Conservation (phyloP, 306 rosid species). For the Geum urbanum region DNA sequence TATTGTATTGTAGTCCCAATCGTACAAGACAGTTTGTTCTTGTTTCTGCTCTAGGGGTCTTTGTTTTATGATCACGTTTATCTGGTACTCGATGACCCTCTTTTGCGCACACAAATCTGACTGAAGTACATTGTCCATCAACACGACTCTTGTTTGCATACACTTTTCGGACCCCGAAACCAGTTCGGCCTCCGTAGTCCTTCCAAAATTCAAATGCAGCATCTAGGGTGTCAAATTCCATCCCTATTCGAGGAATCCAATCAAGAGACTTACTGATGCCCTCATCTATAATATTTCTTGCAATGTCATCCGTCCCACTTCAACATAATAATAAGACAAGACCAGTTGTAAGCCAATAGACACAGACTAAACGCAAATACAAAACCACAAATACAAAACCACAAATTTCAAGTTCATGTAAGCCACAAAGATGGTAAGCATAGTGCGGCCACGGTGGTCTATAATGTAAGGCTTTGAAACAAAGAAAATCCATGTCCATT, state of each 20-base stretch:
- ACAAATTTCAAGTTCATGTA: conserved; percentile 5
- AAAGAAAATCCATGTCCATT: not conserved
- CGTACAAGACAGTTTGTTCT: not conserved
- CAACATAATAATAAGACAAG: not conserved
- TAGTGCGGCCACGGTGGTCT: not conserved
- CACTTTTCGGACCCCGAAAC: not conserved
- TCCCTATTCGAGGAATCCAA: not conserved
- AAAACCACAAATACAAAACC: not conserved
- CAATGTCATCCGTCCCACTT: not conserved
- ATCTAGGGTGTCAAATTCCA: not conserved
- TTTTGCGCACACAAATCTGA: not conserved
- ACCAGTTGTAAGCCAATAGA: not conserved
- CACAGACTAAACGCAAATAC: no score
- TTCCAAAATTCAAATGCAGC: not conserved
- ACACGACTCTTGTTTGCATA: not conserved
- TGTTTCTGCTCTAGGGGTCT: not conserved
- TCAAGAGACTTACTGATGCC: not conserved
- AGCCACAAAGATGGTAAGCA: conserved; percentile 12
- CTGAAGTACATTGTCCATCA: not conserved
- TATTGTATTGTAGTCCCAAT: not conserved
- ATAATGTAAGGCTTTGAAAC: not conserved
- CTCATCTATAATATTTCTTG: not conserved
- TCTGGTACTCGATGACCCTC: not conserved
- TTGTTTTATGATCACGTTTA: not conserved
- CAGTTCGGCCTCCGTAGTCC: not conserved